Conservation (phyloP, 169 alveolate species). For the Plasmodium gaboni region DNA sequence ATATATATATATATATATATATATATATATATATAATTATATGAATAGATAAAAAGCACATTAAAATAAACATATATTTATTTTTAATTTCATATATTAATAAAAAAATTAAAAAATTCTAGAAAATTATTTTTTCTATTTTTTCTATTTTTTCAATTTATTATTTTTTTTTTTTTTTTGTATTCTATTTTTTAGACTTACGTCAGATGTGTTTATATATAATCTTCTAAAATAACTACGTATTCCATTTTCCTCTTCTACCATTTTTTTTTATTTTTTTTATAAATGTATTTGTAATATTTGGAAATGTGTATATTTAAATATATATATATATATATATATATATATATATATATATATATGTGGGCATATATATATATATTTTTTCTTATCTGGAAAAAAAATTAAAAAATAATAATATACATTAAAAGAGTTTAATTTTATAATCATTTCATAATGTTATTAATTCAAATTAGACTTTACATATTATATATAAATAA, state of each 20-base stretch:
- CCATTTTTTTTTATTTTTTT: slow-evolving; percentile 41
- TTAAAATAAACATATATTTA: slow-evolving; percentile 2
- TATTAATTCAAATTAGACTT: too few relatives aligned
- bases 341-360: too few relatives aligned
- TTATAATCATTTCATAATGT: too few relatives aligned
- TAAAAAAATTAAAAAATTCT: background rate
- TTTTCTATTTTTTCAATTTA: too few relatives aligned
- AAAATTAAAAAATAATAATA: too few relatives aligned
- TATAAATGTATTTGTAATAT: background rate
- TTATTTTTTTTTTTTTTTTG: background rate
- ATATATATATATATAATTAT: too few relatives aligned
- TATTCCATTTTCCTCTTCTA: slow-evolving; percentile 38
- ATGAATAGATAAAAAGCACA: background rate
- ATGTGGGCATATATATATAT: too few relatives aligned
- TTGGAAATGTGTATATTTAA: background rate
- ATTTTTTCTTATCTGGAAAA: too few relatives aligned
- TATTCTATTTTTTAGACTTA: slow-evolving; percentile 22
- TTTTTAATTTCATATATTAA: background rate
- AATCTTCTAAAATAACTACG: slow-evolving; percentile 55
- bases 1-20: background rate
- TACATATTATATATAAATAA: too few relatives aligned
- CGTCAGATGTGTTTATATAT: slow-evolving; percentile 55
- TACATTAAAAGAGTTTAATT: too few relatives aligned
- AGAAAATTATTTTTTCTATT: background rate
- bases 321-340: too few relatives aligned